These are phyloP conservation scores for Entomortierella parvispora DNA, from an alignment of 192 early-diverging fungal species.

Conservation along the genomic window DNA sequence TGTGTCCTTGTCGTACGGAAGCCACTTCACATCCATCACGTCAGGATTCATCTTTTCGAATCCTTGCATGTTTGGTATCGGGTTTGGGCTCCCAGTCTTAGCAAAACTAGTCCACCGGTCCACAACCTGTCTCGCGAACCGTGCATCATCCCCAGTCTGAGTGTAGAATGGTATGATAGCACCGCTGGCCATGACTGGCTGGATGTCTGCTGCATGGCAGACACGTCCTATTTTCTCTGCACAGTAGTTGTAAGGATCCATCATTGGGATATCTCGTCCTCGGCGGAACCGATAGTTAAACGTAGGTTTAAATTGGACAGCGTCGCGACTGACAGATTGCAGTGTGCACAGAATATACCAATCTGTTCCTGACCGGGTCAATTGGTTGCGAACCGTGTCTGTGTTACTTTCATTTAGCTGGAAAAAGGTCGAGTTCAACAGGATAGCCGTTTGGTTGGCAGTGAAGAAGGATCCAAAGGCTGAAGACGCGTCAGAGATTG, in stretches of 20 bases:
- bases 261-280: background rate
- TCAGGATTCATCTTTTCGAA: too few species aligned
- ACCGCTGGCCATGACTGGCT: background rate
- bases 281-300: conserved; percentile 27
- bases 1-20: too few species aligned
- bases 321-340: conserved; percentile 2
- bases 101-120: background rate
- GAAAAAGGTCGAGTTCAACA: background rate
- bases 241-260: background rate
- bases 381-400: conserved; percentile 2
- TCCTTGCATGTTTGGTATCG: background rate
- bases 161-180: background rate
- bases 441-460: background rate
- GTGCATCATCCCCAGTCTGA: background rate
- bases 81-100: background rate
- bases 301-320: background rate
- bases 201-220: background rate
- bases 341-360: conserved; percentile 27
- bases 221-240: too few species aligned
- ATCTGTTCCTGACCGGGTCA: conserved; percentile 6
- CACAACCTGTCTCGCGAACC: background rate
- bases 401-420: background rate
- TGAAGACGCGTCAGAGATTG: background rate
- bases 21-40: too few species aligned
- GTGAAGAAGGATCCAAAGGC: background rate